Evolutionary conservation across 106 monocot species (phyloP), one percentile per base, ranked within the genome.

Genomic region (Allium cepa): DNA sequence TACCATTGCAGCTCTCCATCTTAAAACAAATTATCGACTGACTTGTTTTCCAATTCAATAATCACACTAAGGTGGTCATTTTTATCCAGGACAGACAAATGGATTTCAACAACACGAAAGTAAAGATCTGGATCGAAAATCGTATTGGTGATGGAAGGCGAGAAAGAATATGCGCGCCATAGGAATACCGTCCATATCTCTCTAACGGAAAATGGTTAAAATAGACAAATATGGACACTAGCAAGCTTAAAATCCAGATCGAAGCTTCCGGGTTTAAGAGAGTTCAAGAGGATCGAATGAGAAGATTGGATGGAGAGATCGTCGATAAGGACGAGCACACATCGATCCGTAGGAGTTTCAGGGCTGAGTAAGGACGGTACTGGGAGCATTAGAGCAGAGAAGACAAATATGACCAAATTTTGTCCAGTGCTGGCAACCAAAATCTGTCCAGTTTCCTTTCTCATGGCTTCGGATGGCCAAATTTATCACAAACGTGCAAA

Each of bases 261-360:
- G 69, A 77, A 97, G 14, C 89, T 89, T 8, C 92, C 84, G 50
- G 92, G 79, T 15, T 51, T 56, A 50, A 97, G 86, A 51, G 89
- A 89, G 14, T 69, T 63, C 79, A 99, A 90, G 84, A 83, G 92
- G 77, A 79, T 49, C 55, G 97, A 99, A 73, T 92, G 97, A 18
- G 97, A 90, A 13, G 92, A 99, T 11, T 82, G 80, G 72, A 99
- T 9, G 17, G 92, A 78, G 56, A 99, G 86, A 76, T 97, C 97
- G 82, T 97, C 97, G 69, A 92, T 69, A n/a, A 97, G 84, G 56
- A 99, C 89, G 50, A 99, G 89, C 59, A 92, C 56, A 46, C 97
- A 88, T 8, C 86, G 84, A 26, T 77, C 80, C 46, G 80, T 78
- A 14, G 84, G 87, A 53, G 55, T 72, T 5, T 83, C 83, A 17